Base-by-base conservation (phyloP, 176 grass and related monocot genomes). In the Melocanna baccifera region DNA sequence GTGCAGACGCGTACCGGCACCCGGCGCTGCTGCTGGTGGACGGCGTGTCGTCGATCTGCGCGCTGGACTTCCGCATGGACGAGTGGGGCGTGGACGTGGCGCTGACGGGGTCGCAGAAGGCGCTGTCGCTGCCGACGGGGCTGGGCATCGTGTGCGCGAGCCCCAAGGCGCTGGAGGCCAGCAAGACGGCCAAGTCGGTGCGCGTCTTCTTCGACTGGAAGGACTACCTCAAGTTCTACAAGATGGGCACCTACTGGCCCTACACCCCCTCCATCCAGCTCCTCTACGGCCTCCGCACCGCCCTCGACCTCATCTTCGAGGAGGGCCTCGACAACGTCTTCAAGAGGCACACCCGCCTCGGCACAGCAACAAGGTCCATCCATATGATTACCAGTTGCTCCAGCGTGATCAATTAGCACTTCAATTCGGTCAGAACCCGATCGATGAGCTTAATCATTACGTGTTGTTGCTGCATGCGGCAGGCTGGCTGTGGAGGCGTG, bases 151-250 rank as follows among this genome's bases (percentile, higher is more conserved):
- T 99, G 25, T 96, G 93, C 75, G 96, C 96, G 3, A 92, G 96
- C 84, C 88, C 93, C 0, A 96, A 86, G 84, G 96, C 96, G 45
- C 58, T 99, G 59, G 91, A 94, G 81, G 93, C 96, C 0, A 56
- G 83, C 76, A 88, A 94, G 89, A 90, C 91, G 80, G 96, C 96
- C 53, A 99, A 48, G 86, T 99, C 96, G 9, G 70, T 82, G n/a
- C 89, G 91, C 25, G 96, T 96, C 59, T 99, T 99, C 93, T 99
- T 99, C 46, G 93, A 94, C 81, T 99, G 96, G 96, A 96, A 92
- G 69, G 96, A 99, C 77, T 99, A 99, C 86, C 86, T 99, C 75
- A 96, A 89, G 88, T 88, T 76, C 74, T 99, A 99, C 77, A 86
- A 89, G 53, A 39, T 92, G 37, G 96, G 93, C 43, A 89, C 83